Evolutionary conservation across 371 early-diverging fungal species (phyloP), one percentile per base, ranked within the genome.

Genomic region (Dinochytrium kinnereticum): DNA sequence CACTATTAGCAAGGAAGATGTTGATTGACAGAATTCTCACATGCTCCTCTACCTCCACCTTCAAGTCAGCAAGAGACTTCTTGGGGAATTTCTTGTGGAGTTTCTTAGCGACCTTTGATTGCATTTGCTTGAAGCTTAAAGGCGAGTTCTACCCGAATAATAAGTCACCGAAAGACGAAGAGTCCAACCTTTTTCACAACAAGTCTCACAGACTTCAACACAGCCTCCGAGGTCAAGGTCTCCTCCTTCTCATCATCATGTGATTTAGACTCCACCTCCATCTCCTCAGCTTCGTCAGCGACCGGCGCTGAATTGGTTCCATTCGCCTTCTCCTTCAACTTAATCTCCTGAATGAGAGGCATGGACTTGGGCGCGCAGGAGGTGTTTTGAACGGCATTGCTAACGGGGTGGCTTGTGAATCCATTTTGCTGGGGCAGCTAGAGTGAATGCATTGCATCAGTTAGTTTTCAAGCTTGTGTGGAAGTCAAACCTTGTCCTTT

Each of bases 271-370:
- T n/a, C n/a, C n/a, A n/a, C n/a, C 30, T 30, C 57, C 17, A 15
- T 55, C 28, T 55, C 57, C 10, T 55, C 57, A 28, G 7, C 57
- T 7, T 55, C 30, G 10, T 55, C 57, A 7, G 7, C 57, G 15
- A 24, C 28, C 30, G 57, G 53, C 19, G 24, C 73, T 5, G n/a
- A 10, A n/a, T 5, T 51, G 15, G 31, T 37, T 10, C 30, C 68
- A 19, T 59, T 44, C 33, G 70, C 76, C 33, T 69, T 72, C 24
- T 74, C 76, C 44, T 69, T 76, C 24, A 70, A 72, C 53, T 77
- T 69, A 51, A 82, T 59, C 70, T 82, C 80, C n/a, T 75, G 57
- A 28, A 82, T 75, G 28, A 82, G 51, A 1, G 80, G 78, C 17
- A 71, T 78, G 3, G 78, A 34, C 30, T 61, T 68, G 30, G 81